phyloP scores from a whole-genome alignment of 208 protist genomes.

The Wallacemonas sp. region DNA sequence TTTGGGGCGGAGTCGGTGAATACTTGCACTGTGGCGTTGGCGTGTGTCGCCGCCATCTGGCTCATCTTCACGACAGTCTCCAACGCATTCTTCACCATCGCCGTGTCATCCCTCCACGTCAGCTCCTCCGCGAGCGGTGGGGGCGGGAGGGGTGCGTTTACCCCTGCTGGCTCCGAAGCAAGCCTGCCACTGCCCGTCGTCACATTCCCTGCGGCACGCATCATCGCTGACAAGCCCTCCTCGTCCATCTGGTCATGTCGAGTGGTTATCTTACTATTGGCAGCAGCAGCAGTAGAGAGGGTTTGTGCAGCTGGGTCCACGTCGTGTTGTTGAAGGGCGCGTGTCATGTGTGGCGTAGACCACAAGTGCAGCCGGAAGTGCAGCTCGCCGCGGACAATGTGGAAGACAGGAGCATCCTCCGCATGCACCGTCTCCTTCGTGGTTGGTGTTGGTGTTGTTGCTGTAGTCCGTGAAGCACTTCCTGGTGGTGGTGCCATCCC shows the following conservation, averaged over 20 bases:
- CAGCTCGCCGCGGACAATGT: background rate
- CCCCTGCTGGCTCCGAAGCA: too few species aligned
- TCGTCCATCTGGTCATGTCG: too few species aligned
- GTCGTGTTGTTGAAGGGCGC: slow-evolving; percentile 6
- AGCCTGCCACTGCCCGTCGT: too few species aligned
- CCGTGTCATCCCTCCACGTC: slow-evolving; percentile 28
- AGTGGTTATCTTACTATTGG: too few species aligned
- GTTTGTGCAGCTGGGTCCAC: background rate
- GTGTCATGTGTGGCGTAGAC: slow-evolving; percentile 11
- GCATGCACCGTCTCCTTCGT: too few species aligned
- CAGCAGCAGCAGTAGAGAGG: background rate
- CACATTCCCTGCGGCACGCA: too few species aligned
- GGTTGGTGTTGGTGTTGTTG: too few species aligned
- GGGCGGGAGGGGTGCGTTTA: background rate
- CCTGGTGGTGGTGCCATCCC: too few species aligned
- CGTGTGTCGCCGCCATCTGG: slow-evolving; percentile 26
- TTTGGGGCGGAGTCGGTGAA: slow-evolving; percentile 7
- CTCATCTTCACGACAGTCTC: slow-evolving; percentile 32
- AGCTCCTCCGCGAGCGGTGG: slow-evolving; percentile 13
- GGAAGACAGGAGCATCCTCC: background rate
- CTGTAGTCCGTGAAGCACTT: too few species aligned
- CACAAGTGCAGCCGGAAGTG: slow-evolving; percentile 15
- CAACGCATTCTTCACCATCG: slow-evolving; percentile 28
- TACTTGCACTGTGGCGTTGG: slow-evolving; percentile 17
- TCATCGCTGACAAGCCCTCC: too few species aligned